A percentile compares a stretch with the other conserved stretches of the same genome.
These are phyloP conservation scores for Scopulariopsis brevicaulis DNA, from an alignment of 2,329 filamentous ascomycete genomes.

Conservation along the genomic window DNA sequence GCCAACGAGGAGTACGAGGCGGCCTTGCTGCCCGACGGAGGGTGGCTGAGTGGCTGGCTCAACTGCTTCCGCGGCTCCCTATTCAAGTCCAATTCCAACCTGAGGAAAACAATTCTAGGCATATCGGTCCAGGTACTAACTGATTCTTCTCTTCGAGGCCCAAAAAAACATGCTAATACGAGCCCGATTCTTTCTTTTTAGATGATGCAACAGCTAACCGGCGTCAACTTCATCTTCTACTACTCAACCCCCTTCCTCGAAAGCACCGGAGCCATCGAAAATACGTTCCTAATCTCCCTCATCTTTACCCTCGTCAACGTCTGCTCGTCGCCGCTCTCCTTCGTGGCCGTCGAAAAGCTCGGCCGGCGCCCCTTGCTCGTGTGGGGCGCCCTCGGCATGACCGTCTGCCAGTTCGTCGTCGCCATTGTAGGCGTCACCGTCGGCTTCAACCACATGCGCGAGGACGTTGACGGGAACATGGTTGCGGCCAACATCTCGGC, in stretches of 20 bases:
- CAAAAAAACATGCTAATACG: too few relatives aligned
- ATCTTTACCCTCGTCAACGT: conserved; percentile 87
- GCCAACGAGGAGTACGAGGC: conserved; percentile 85
- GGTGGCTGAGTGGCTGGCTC: conserved; percentile 58
- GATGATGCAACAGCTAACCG: conserved; percentile 77
- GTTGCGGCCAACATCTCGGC: conserved; percentile 43
- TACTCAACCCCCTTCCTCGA: conserved; percentile 78
- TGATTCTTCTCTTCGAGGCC: too few relatives aligned
- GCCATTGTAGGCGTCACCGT: conserved; percentile 61
- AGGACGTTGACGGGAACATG: conserved; percentile 23
- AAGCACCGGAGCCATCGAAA: conserved; percentile 60
- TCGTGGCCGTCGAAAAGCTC: conserved; percentile 73
- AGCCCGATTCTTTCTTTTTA: too few relatives aligned
- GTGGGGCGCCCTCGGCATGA: conserved; percentile 69
- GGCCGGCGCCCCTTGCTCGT: conserved; percentile 75
- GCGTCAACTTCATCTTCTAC: conserved; percentile 91
- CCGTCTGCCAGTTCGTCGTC: conserved; percentile 78
- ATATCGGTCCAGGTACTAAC: too few relatives aligned
- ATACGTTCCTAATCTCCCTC: conserved; percentile 74
- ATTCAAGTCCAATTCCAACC: conserved; percentile 49
- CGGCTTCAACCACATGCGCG: conserved; percentile 37
- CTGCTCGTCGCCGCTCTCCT: conserved; percentile 72
- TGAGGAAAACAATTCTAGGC: conserved; percentile 60
- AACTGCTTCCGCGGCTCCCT: conserved; percentile 58
- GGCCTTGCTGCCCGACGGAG: conserved; percentile 49